Conservation (phyloP, 371 early-diverging fungal genomes). For the Circinella umbellata region DNA sequence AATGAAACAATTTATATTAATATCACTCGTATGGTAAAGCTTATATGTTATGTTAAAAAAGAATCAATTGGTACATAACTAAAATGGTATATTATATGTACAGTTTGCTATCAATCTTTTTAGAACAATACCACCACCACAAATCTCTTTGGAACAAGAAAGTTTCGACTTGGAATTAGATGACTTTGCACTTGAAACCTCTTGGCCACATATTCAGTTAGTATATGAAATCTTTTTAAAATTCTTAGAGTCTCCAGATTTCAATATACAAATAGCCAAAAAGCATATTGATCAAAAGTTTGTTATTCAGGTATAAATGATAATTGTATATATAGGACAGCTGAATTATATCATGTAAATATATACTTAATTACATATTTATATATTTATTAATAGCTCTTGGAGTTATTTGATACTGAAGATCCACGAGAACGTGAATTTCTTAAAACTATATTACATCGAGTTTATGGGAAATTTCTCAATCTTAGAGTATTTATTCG, state of each 20-base stretch:
- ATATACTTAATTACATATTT: not conserved
- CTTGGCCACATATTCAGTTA: conserved; percentile 98
- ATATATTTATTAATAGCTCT: conserved; percentile 54
- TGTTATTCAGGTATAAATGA: conserved; percentile 61
- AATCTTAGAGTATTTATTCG: conserved; percentile 94
- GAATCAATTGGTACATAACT: not conserved
- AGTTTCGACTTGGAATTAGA: conserved; percentile 98
- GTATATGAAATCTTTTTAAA: conserved; percentile 97
- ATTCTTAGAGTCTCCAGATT: conserved; percentile 95
- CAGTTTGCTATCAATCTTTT: conserved; percentile 92
- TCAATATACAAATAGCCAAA: conserved; percentile 88
- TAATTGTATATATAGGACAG: no score
- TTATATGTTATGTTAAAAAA: not conserved
- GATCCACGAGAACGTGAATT: conserved; percentile 98
- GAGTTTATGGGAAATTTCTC: conserved; percentile 97
- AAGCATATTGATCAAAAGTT: conserved; percentile 27
- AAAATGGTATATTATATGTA: not conserved
- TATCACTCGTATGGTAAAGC: conserved; percentile 86
- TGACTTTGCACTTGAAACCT: conserved; percentile 92
- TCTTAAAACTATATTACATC: conserved; percentile 95
- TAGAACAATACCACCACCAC: conserved; percentile 94
- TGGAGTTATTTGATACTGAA: conserved; percentile 96
- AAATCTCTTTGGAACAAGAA: conserved; percentile 87
- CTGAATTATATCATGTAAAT: no score
- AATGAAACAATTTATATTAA: conserved; percentile 88